Evolutionary conservation across 2,329 filamentous ascomycete species (phyloP), one percentile per base, ranked within the genome.

Genomic region (Alternaria consortialis): DNA sequence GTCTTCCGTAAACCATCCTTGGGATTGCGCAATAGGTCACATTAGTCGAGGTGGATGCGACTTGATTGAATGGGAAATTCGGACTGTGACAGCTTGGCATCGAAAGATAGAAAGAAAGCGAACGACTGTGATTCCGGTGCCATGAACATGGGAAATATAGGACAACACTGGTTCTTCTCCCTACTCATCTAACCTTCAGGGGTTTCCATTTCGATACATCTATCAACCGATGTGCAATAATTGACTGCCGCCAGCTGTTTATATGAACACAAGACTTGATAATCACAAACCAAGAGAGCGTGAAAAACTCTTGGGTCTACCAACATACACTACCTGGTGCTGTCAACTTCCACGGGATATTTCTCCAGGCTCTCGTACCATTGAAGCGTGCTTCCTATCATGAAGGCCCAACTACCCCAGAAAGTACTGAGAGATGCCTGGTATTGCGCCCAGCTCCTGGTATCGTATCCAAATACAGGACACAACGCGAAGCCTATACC

Each of bases 401-500:
- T 60, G 54, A 77, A 77, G 0, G 75, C 74, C 73, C 73, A 78
- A 29, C 72, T 75, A 11, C 71, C 75, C 75, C 75, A 77, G 27
- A 77, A 78, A 2, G 75, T 77, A 54, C 66, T 70, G 31, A 73
- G 60, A 8, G 59, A 64, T 4, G 73, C 67, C 53, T 78, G 75
- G 51, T 76, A 78, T 53, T 76, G 72, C 15, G 70, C 69, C 76
- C 75, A 77, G 39, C 66, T 73, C 6, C 43, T 58, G 6, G 53
- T 53, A 52, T 77, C 69, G 23, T 74, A 77, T 25, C 76, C 77
- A 62, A 79, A 78, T 1, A 69, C 71, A 6, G 77, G 73, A 65
- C 73, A 73, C 31, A 81, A 58, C 5, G 86, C 89, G 70, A 90
- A 90, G 0, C 88, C 88, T 25, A 90, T 68, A 2, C 85, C 84